Percentiles rank a stretch among this genome's conserved stretches.
These are phyloP conservation scores for Juglanconis juglandina DNA, from an alignment of 2,329 filamentous ascomycete species.

Conservation along the genomic window DNA sequence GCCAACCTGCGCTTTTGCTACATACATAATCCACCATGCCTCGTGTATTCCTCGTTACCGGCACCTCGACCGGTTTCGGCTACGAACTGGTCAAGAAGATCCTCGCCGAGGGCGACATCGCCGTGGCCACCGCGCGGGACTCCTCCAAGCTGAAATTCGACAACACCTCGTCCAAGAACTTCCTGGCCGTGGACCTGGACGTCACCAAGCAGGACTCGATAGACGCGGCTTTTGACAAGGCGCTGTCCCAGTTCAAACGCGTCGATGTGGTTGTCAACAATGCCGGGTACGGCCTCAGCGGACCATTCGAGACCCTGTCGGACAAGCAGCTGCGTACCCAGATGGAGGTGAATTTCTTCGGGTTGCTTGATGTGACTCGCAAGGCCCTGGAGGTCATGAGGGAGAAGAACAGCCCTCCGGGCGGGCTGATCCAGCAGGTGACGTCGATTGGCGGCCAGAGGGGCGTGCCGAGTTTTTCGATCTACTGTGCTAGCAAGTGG, in stretches of 20 bases:
- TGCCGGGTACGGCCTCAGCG: constrained; percentile 33
- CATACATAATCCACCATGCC: constrained; percentile 10
- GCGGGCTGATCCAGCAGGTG: constrained; percentile 27
- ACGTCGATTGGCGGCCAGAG: constrained; percentile 21
- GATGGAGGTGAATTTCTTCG: constrained; percentile 30
- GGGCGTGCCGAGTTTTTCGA: constrained; percentile 21
- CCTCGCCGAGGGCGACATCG: constrained; percentile 44
- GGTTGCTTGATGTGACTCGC: constrained; percentile 22
- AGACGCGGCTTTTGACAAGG: constrained; percentile 30
- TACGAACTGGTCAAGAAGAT: constrained; percentile 40
- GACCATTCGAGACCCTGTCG: constrained; percentile 25
- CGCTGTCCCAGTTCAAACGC: constrained; percentile 27
- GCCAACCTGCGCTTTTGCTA: not conserved
- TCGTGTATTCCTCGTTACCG: constrained; percentile 52
- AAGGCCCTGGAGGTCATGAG: constrained; percentile 28
- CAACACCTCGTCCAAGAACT: constrained; percentile 34
- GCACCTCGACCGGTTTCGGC: constrained; percentile 50
- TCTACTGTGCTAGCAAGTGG: constrained; percentile 25
- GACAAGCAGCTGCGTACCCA: constrained; percentile 22
- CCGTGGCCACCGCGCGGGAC: constrained; percentile 48
- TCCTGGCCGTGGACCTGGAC: constrained; percentile 5
- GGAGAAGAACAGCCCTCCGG: constrained; percentile 21
- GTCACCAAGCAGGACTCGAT: constrained; percentile 29
- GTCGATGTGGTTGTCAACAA: constrained; percentile 36
- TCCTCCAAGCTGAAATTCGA: constrained; percentile 42